Evolutionary conservation across 169 alveolate genomes (phyloP).

Genomic region (Hepatocystis sp.): DNA sequence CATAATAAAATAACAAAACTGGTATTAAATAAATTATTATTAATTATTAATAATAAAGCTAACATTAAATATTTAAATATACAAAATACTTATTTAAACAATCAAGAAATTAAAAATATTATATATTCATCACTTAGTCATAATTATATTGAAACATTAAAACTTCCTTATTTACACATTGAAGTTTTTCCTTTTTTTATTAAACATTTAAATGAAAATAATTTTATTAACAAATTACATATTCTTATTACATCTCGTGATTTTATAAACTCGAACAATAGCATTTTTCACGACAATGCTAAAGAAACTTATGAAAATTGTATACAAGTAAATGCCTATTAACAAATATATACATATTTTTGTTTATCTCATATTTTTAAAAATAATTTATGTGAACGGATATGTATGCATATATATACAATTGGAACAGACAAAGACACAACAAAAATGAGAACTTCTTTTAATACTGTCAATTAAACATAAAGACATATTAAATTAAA

Average conservation of each 20-base stretch:
- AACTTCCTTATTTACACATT: conserved; percentile 18
- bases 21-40: conserved; percentile 46
- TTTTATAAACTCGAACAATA: neutral
- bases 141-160: conserved; percentile 12
- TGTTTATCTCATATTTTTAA: neutral
- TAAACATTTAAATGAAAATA: conserved; percentile 16
- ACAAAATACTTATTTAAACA: conserved; percentile 31
- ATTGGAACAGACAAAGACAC: too few relatives aligned
- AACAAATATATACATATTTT: neutral
- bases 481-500: too few relatives aligned
- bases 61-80: conserved; percentile 36
- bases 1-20: conserved; percentile 42
- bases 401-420: too few relatives aligned
- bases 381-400: neutral
- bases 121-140: conserved; percentile 27
- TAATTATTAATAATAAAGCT: conserved; percentile 32
- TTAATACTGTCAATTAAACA: too few relatives aligned
- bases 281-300: conserved; percentile 16
- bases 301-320: conserved; percentile 4
- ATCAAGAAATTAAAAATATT: conserved; percentile 53
- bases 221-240: conserved; percentile 15
- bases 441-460: too few relatives aligned
- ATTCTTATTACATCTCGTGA: conserved; percentile 5
- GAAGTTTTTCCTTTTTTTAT: conserved; percentile 23
- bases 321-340: conserved; percentile 18